These are phyloP conservation scores for Penicillium parvum DNA, from an alignment of 495 filamentous ascomycete species.

Conservation along the genomic window DNA sequence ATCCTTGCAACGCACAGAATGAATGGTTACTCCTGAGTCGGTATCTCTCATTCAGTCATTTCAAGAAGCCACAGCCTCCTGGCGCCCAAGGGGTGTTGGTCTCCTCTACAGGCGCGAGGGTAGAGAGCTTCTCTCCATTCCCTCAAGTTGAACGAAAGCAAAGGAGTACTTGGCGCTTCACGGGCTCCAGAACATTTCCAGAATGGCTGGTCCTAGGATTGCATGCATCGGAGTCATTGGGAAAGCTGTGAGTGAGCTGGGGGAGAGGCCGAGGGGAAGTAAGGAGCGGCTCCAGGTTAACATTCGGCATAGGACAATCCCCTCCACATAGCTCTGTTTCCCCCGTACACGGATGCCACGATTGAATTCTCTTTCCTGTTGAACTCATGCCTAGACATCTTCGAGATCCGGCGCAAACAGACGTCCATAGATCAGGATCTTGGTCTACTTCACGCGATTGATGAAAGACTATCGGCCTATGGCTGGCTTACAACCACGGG, in stretches of 20 bases:
- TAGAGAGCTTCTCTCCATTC: too few species aligned
- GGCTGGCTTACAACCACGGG: conserved; percentile 98
- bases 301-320: conserved; percentile 73
- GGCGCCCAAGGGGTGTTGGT: too few species aligned
- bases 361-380: conserved; percentile 91
- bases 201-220: conserved; percentile 48
- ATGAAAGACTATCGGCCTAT: conserved; percentile 87
- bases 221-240: conserved; percentile 92
- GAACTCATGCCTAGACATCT: conserved; percentile 86
- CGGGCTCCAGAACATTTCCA: too few species aligned
- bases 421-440: conserved; percentile 73
- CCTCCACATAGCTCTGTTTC: conserved; percentile 87
- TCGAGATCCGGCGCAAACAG: conserved; percentile 72
- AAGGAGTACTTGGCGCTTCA: too few species aligned
- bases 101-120: too few species aligned
- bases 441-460: conserved; percentile 84
- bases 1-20: too few species aligned
- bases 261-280: background rate
- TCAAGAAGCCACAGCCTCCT: too few species aligned
- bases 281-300: background rate
- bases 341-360: conserved; percentile 56
- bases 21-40: too few species aligned
- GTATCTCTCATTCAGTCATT: too few species aligned
- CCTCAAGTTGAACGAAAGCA: too few species aligned
- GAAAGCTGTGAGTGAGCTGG: conserved; percentile 60